A percentile compares a stretch with the other conserved stretches of the same genome.
Evolutionary conservation across 345 rosid species (phyloP).

Genomic region (Melastoma malabathricum): DNA sequence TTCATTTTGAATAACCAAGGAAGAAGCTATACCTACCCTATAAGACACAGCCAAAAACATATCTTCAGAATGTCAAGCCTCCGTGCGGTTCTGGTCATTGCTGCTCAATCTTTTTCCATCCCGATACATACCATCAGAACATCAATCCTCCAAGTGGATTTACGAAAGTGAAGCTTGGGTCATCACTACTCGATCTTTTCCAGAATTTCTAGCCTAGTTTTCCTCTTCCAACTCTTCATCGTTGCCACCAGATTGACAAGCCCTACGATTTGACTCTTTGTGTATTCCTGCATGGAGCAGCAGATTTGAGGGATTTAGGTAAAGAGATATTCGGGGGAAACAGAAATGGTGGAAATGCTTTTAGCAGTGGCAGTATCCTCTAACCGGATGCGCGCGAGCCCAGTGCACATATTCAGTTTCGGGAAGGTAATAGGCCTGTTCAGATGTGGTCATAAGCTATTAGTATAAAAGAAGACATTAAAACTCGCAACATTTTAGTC

Average conservation of each 20-base stretch:
- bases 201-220: conserved; percentile 61
- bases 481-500: not conserved
- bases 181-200: conserved; percentile 59
- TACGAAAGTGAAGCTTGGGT: conserved; percentile 13
- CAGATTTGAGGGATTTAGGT: not conserved
- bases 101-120: conserved; percentile 62
- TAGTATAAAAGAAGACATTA: not conserved
- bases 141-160: not conserved
- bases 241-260: conserved; percentile 79
- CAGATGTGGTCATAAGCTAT: not conserved
- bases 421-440: conserved; percentile 90
- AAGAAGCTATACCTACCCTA: too few relatives aligned
- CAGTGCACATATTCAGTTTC: conserved; percentile 94
- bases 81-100: conserved; percentile 7
- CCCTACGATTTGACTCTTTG: conserved; percentile 61
- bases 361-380: conserved; percentile 6
- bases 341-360: not conserved
- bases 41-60: too few relatives aligned
- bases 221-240: conserved; percentile 97
- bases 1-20: too few relatives aligned
- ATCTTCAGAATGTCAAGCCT: too few relatives aligned
- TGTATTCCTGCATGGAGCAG: conserved; percentile 50
- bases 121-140: conserved; percentile 9
- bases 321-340: not conserved
- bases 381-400: conserved; percentile 92